phyloP scores from a whole-genome alignment of 1,284 basidiomycete genomes.

The Waitea zeae region DNA sequence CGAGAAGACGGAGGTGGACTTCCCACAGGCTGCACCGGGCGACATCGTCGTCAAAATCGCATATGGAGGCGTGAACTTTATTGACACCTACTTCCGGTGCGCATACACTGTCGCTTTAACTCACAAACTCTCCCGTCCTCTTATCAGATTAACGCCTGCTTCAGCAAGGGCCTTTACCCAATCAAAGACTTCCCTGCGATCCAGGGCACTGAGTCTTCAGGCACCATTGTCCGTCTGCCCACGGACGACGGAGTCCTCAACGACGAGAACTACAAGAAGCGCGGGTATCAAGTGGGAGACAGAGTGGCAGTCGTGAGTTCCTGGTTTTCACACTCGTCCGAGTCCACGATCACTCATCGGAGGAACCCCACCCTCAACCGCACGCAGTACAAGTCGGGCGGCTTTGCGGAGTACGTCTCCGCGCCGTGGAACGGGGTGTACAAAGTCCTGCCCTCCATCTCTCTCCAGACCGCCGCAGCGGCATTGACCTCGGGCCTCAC shows the following conservation, averaged over 20 bases:
- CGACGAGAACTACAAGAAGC: constrained; percentile 39
- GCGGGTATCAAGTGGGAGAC: constrained; percentile 39
- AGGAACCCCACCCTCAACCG: not conserved
- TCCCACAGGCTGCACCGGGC: constrained; percentile 40
- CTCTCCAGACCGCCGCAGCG: constrained; percentile 51
- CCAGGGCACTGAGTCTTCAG: constrained; percentile 68
- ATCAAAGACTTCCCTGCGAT: constrained; percentile 46
- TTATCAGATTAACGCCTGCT: not conserved
- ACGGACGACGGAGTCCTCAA: constrained; percentile 34
- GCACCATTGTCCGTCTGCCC: constrained; percentile 59
- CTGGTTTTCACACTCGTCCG: not conserved
- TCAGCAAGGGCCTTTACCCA: constrained; percentile 42
- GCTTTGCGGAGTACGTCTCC: constrained; percentile 65
- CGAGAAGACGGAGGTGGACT: constrained; percentile 38
- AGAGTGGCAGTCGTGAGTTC: constrained; percentile 43
- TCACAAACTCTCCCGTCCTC: not conserved
- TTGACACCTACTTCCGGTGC: constrained; percentile 66
- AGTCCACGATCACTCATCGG: not conserved
- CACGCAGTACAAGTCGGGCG: constrained; percentile 15
- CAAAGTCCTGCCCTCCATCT: constrained; percentile 40
- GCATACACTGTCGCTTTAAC: constrained; percentile 3
- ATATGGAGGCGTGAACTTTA: constrained; percentile 74
- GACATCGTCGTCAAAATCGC: constrained; percentile 69
- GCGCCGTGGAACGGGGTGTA: constrained; percentile 48
- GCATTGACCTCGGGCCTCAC: constrained; percentile 68